Evolutionary conservation across 169 alveolate species (phyloP), one percentile per base, ranked within the genome.

Genomic region (Eimeria necatrix): DNA sequence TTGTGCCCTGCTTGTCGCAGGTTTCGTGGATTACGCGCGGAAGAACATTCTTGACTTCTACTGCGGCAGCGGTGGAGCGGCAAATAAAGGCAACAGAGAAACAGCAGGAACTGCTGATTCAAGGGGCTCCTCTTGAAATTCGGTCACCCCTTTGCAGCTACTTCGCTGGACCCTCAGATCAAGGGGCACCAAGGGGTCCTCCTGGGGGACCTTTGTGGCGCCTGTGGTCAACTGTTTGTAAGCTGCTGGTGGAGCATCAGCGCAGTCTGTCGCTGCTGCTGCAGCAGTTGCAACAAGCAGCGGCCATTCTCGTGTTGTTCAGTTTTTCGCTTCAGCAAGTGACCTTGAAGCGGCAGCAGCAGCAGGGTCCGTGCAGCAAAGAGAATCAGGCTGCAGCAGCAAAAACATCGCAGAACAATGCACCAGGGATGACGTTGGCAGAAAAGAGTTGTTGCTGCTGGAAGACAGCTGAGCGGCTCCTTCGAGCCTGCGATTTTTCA

Each of bases 181-280:
- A 22, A 20, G 80, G 48, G 14, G 80, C 80, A 24, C 12, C 80
- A 68, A 16, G 46, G 46, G 49, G 46, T 0, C 80, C 80, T 24
- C 80, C 80, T 20, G 80, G 80, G 49, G 80, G 14, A 26, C 32
- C 64, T n/a, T 26, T 61, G 10, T 48, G 60, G 46, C 41, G 26
- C 7, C 87, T 78, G 24, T 78, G 87, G 87, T 22, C 87, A 24
- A 32, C 12, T 2, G 26, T 78, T 7, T 78, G 64, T 14, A 32
- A 78, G 87, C 68, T 78, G 87, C 87, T 78, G 59, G 56, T 78
- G 12, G 16, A 6, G 18, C 87, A 48, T 14, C 16, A 20, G n/a
- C 87, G 87, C 60, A n/a, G n/a, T 12, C 68, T 78, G 87, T 41
- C 18, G 9, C 68, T 46, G 87, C 87, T 78, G 87, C 87, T 46